Evolutionary conservation across 2,329 filamentous ascomycete genomes (phyloP).

Genomic region (Ascochyta clinopodiicola): DNA sequence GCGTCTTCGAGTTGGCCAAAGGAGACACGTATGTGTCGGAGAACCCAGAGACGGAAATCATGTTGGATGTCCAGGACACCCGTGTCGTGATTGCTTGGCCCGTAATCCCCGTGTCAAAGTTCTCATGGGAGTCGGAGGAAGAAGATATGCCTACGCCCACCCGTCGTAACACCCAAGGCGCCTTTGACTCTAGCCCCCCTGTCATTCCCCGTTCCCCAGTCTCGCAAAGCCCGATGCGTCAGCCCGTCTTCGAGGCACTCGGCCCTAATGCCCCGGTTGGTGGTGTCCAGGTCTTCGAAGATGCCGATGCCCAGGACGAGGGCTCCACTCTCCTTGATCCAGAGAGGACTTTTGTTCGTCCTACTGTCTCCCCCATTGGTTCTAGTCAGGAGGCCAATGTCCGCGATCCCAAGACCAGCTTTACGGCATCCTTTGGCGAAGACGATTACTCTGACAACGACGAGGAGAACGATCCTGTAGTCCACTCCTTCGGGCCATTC

Average conservation of each 20-base stretch:
- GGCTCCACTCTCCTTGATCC: slow-evolving; percentile 30
- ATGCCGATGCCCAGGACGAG: slow-evolving; percentile 42
- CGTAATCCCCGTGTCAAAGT: slow-evolving; percentile 61
- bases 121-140: slow-evolving; percentile 61
- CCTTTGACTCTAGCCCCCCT: slow-evolving; percentile 65
- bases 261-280: slow-evolving; percentile 36
- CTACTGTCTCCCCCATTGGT: slow-evolving; percentile 29
- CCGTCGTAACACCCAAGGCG: slow-evolving; percentile 46
- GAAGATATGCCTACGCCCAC: slow-evolving; percentile 56
- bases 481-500: slow-evolving; percentile 91
- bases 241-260: slow-evolving; percentile 50
- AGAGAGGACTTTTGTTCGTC: slow-evolving; percentile 42
- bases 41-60: slow-evolving; percentile 85
- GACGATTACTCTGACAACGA: slow-evolving; percentile 73
- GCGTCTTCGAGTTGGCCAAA: slow-evolving; percentile 84
- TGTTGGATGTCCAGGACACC: slow-evolving; percentile 93
- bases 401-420: slow-evolving; percentile 32
- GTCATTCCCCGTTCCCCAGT: slow-evolving; percentile 76
- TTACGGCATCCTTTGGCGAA: slow-evolving; percentile 41
- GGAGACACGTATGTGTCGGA: slow-evolving; percentile 90
- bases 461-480: slow-evolving; percentile 95
- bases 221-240: slow-evolving; percentile 70
- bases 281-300: slow-evolving; percentile 48
- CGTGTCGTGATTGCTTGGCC: slow-evolving; percentile 92
- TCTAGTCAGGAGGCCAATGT: slow-evolving; percentile 25